Conservation (phyloP, 306 rosid genomes). For the Cajanus cajan region DNA sequence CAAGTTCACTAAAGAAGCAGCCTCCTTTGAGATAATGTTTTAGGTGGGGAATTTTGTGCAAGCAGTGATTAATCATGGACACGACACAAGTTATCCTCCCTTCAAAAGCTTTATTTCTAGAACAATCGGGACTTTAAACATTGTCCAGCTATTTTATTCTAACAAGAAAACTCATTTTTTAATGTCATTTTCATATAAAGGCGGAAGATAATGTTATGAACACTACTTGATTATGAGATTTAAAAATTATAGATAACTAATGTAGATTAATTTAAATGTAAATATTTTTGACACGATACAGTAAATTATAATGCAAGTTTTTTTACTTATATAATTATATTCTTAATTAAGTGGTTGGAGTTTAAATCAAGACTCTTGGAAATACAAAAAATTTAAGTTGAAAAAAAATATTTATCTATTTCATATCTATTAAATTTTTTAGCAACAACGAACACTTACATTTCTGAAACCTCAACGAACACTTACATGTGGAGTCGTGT, state of each 20-base stretch:
- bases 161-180: not conserved
- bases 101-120: slow-evolving; percentile 10
- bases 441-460: too few relatives aligned
- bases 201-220: not conserved
- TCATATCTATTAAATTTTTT: too few relatives aligned
- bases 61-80: slow-evolving; percentile 25
- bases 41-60: slow-evolving; percentile 33
- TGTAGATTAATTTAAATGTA: not conserved
- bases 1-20: slow-evolving; percentile 20
- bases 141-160: not conserved
- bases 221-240: not conserved
- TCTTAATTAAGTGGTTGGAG: too few relatives aligned
- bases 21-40: slow-evolving; percentile 31
- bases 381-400: too few relatives aligned
- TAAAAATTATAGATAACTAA: not conserved
- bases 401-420: too few relatives aligned
- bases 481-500: too few relatives aligned
- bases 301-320: too few relatives aligned
- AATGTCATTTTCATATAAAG: slow-evolving; percentile 5
- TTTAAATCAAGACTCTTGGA: too few relatives aligned
- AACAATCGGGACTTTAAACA: not conserved
- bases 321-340: too few relatives aligned
- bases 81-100: slow-evolving; percentile 2
- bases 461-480: too few relatives aligned
- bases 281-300: not conserved